Percentiles rank a stretch among this genome's conserved stretches.
phyloP scores from a whole-genome alignment of 352 stramenopile species.

The Globisporangium splendens region DNA sequence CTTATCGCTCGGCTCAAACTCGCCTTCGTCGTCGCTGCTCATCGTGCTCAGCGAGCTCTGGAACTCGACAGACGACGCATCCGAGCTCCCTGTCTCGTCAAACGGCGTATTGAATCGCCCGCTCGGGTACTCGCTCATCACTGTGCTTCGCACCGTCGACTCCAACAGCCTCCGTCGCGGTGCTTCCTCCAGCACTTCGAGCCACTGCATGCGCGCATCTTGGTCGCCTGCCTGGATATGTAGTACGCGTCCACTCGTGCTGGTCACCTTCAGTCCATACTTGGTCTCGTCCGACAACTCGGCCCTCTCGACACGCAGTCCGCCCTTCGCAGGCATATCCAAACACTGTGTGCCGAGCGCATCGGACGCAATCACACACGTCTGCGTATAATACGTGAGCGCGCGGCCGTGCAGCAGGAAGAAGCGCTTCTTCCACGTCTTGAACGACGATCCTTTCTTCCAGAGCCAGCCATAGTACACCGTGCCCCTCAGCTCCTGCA shows the following conservation, averaged over 20 bases:
- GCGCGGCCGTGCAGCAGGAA: constrained; percentile 63
- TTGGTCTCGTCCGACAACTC: constrained; percentile 42
- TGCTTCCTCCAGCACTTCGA: constrained; percentile 50
- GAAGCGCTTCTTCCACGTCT: constrained; percentile 81
- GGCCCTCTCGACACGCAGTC: constrained; percentile 43
- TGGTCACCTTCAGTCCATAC: constrained; percentile 58
- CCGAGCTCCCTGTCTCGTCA: constrained; percentile 9
- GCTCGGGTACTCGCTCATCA: constrained; percentile 34
- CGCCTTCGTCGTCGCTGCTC: constrained; percentile 41
- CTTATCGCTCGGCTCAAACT: constrained; percentile 19
- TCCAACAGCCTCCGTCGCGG: constrained; percentile 27
- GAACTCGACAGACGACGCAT: constrained; percentile 13
- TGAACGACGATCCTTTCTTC: constrained; percentile 70
- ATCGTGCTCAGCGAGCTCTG: constrained; percentile 37
- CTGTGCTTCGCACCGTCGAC: constrained; percentile 29
- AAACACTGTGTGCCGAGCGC: constrained; percentile 53
- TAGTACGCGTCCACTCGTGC: constrained; percentile 55
- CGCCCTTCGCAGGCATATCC: constrained; percentile 51
- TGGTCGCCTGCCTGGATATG: constrained; percentile 57
- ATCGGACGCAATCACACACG: constrained; percentile 60
- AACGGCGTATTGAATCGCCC: not conserved
- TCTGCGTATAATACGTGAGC: constrained; percentile 72
- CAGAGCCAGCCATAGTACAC: constrained; percentile 77
- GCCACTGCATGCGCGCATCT: constrained; percentile 40
- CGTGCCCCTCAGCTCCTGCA: constrained; percentile 47